phyloP scores from a whole-genome alignment of 129 eudicot species.

The Kitagawia praeruptora region DNA sequence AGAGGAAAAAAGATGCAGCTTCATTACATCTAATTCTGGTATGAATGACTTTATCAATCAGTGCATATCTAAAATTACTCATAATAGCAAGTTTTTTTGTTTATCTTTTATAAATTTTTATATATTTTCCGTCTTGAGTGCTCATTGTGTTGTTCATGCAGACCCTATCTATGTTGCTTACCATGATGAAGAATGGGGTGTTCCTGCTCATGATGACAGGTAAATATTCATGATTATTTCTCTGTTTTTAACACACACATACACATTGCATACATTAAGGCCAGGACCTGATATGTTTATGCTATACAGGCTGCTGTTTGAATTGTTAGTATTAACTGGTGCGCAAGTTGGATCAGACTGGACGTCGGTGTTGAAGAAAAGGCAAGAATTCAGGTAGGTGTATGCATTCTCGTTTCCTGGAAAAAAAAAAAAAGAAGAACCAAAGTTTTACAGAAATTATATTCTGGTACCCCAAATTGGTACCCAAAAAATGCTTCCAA shows the following conservation, averaged over 20 bases:
- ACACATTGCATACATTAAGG: not conserved
- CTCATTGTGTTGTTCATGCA: conserved; percentile 16
- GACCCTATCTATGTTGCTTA: conserved; percentile 75
- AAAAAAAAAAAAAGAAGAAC: not conserved
- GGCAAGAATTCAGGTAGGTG: conserved; percentile 51
- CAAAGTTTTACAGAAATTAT: not conserved
- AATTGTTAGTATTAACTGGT: conserved; percentile 60
- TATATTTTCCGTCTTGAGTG: not conserved
- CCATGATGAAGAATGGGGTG: conserved; percentile 98
- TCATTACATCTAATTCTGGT: conserved; percentile 79
- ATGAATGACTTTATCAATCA: not conserved
- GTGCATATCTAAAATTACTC: not conserved
- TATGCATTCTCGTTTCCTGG: not conserved
- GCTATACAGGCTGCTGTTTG: conserved; percentile 60
- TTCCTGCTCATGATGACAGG: conserved; percentile 89
- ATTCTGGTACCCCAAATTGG: no score
- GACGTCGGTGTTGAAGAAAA: conserved; percentile 72
- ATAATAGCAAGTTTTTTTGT: not conserved
- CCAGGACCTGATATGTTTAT: not conserved
- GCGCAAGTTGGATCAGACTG: conserved; percentile 96
- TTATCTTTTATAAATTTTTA: not conserved
- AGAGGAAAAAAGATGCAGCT: conserved; percentile 69
- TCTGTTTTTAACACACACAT: not conserved
- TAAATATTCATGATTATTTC: conserved; percentile 6
- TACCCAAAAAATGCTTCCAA: no score